Evolutionary conservation across 257 asterid genomes (phyloP).

Genomic region (Penstemon newberryi): DNA sequence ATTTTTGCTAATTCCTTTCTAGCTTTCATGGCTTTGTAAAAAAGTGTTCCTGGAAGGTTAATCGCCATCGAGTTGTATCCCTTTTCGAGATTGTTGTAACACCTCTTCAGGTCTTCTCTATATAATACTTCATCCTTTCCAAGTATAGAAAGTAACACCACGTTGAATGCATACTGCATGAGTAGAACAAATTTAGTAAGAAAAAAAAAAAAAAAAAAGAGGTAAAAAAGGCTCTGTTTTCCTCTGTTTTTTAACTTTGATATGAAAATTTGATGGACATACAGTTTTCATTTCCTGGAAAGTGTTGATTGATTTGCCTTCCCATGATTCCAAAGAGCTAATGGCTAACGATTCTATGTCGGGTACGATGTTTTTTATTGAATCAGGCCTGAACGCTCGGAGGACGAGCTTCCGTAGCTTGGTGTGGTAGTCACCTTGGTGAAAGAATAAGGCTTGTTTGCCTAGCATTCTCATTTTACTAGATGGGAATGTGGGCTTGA

Average conservation of each 20-base stretch:
- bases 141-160: conserved; percentile 67
- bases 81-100: conserved; percentile 66
- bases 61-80: conserved; percentile 80
- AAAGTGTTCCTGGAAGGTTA: conserved; percentile 69
- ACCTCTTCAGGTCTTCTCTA: conserved; percentile 73
- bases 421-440: conserved; percentile 68
- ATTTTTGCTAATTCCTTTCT: conserved; percentile 59
- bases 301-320: conserved; percentile 61
- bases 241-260: conserved; percentile 22
- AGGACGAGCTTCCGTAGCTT: conserved; percentile 68
- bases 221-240: conserved; percentile 38
- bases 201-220: too few species aligned
- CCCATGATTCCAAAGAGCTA: conserved; percentile 47
- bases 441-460: conserved; percentile 74
- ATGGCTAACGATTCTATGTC: conserved; percentile 51
- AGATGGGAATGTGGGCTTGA: conserved; percentile 83
- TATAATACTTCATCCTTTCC: conserved; percentile 63
- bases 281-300: conserved; percentile 85
- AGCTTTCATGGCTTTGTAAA: conserved; percentile 72
- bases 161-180: conserved; percentile 83
- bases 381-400: conserved; percentile 68
- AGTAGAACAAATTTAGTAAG: conserved; percentile 4
- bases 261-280: conserved; percentile 6
- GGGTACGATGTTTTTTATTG: conserved; percentile 55
- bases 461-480: conserved; percentile 81